Percentiles rank a stretch among this genome's conserved stretches.
phyloP scores from a whole-genome alignment of 306 rosid genomes.

The Cucurbita maxima region DNA sequence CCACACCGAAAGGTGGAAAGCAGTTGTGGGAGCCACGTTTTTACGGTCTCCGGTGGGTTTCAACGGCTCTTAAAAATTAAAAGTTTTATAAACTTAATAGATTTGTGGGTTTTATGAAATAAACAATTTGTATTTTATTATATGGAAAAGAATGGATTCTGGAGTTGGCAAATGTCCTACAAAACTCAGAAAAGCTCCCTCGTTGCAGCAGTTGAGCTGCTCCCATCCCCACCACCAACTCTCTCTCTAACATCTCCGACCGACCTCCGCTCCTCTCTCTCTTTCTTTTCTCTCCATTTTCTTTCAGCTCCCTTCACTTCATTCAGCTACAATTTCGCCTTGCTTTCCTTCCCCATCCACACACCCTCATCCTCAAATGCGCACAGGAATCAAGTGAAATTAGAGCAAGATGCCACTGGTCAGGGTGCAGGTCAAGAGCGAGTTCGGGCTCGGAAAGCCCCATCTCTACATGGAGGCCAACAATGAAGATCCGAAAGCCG shows the following conservation, averaged over 20 bases:
- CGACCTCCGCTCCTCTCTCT: not conserved
- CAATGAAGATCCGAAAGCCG: constrained; percentile 88
- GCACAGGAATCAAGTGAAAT: not conserved
- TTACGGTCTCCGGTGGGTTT: not conserved
- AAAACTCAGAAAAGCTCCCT: not conserved
- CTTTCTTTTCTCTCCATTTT: not conserved
- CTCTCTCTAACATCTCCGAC: not conserved
- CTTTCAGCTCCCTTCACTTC: not conserved
- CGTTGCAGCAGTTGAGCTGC: not conserved
- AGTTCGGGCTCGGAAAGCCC: constrained; percentile 51
- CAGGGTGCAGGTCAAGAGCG: constrained; percentile 64
- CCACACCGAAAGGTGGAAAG: not conserved
- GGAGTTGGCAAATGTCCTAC: constrained; percentile 10
- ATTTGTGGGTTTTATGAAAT: not conserved
- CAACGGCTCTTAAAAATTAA: not conserved
- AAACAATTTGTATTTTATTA: not conserved
- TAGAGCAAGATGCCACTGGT: constrained; percentile 57
- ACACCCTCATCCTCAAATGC: not conserved
- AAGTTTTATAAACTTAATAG: too few species aligned
- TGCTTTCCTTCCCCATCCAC: not conserved
- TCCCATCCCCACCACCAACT: constrained; percentile 3
- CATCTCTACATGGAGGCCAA: constrained; percentile 46
- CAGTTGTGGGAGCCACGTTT: not conserved
- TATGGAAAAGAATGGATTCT: not conserved
- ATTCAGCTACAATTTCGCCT: not conserved